A percentile compares a stretch with the other conserved stretches of the same genome.
phyloP scores from a whole-genome alignment of 371 early-diverging fungal genomes.

The Mucor mucedo region DNA sequence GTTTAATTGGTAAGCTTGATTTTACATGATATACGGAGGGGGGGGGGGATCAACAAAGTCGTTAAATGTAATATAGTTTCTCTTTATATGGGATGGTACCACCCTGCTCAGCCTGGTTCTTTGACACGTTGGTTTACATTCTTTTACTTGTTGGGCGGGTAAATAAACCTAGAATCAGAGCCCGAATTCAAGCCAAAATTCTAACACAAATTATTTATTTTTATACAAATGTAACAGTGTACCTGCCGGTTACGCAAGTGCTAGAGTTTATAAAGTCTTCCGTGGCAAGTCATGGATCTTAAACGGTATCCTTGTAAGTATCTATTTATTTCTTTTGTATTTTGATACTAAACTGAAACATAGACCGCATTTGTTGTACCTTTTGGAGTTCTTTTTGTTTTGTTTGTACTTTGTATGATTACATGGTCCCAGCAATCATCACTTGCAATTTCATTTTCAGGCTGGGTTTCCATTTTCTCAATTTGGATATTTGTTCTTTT shows the following conservation, averaged over 20 bases:
- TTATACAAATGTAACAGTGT: conserved; percentile 15
- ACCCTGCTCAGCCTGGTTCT: conserved; percentile 47
- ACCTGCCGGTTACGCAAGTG: conserved; percentile 48
- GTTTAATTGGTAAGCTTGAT: conserved; percentile 28
- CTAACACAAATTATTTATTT: background rate
- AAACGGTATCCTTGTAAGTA: conserved; percentile 45
- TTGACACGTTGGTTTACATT: conserved; percentile 28
- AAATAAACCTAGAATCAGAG: background rate
- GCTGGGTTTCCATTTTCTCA: conserved; percentile 36
- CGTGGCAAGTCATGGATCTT: conserved; percentile 52
- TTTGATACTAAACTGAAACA: background rate
- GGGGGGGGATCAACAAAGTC: background rate
- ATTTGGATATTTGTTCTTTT: conserved; percentile 36
- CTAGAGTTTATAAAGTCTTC: conserved; percentile 50
- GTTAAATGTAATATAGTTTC: conserved; percentile 2
- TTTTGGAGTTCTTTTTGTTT: conserved; percentile 21
- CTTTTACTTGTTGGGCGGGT: conserved; percentile 36
- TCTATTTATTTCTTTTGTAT: background rate
- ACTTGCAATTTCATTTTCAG: conserved; percentile 44
- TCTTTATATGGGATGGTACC: conserved; percentile 25
- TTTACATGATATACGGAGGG: background rate
- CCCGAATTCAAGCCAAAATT: background rate
- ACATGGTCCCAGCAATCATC: conserved; percentile 50
- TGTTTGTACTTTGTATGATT: conserved; percentile 31
- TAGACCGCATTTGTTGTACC: conserved; percentile 47